phyloP scores from a whole-genome alignment of 345 rosid genomes.

The Raphanus sativus region DNA sequence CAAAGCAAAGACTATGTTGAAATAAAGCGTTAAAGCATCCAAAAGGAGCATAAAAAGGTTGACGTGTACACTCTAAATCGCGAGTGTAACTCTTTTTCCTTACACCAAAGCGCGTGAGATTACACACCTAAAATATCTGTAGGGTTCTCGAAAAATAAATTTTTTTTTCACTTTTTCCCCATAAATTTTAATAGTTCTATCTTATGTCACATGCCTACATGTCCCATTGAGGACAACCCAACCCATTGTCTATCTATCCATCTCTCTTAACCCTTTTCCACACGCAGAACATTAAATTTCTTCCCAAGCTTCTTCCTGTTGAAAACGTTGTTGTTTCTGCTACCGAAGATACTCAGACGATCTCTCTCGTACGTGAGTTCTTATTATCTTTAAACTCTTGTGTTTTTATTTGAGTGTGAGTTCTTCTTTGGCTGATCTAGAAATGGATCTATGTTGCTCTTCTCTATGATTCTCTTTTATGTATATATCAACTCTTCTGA shows the following conservation, averaged over 20 bases:
- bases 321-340: background rate
- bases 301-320: slow-evolving; percentile 13
- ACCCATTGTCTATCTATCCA: slow-evolving; percentile 47
- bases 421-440: slow-evolving; percentile 7
- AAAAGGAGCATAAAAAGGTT: background rate
- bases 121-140: slow-evolving; percentile 4
- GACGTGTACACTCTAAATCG: background rate
- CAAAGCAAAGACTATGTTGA: slow-evolving; percentile 1
- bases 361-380: slow-evolving; percentile 45
- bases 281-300: background rate
- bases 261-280: slow-evolving; percentile 17
- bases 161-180: slow-evolving; percentile 23
- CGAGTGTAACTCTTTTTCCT: background rate
- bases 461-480: background rate
- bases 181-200: background rate
- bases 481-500: background rate
- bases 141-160: background rate
- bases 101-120: background rate
- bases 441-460: slow-evolving; percentile 10
- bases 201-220: slow-evolving; percentile 44
- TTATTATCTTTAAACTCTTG: background rate
- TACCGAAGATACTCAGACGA: slow-evolving; percentile 11
- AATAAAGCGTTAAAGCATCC: slow-evolving; percentile 1
- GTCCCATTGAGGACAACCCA: slow-evolving; percentile 40
- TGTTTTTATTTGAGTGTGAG: background rate